These are phyloP conservation scores for Oryza glaberrima DNA, from an alignment of 176 grass and related monocot genomes.

Conservation along the genomic window DNA sequence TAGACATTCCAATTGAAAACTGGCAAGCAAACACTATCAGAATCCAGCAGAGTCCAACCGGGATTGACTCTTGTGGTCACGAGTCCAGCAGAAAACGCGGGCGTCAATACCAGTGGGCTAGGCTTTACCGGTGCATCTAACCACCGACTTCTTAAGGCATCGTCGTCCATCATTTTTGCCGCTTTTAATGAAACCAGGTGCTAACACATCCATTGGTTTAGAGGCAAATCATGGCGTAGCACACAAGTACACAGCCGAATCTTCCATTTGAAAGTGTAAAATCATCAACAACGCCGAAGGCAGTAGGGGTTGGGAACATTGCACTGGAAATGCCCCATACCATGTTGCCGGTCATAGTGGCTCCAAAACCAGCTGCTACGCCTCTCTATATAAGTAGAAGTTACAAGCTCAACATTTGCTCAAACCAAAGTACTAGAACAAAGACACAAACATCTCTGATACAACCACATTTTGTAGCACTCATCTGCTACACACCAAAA, in stretches of 20 bases:
- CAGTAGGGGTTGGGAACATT: constrained; percentile 13
- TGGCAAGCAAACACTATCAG: background rate
- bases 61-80: background rate
- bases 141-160: background rate
- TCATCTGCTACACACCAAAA: background rate
- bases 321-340: constrained; percentile 28
- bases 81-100: background rate
- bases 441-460: background rate
- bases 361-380: background rate
- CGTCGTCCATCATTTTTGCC: background rate
- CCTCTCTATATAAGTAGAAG: constrained; percentile 6
- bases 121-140: background rate
- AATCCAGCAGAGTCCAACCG: background rate
- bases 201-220: background rate
- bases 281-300: background rate
- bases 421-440: constrained; percentile 11
- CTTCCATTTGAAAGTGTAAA: background rate
- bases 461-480: background rate
- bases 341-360: background rate
- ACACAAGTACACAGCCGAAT: background rate
- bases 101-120: background rate
- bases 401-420: background rate
- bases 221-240: constrained; percentile 16
- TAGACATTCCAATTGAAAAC: background rate
- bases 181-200: background rate